Evolutionary conservation across 805 yeast species (phyloP).

Genomic region (Gaillardinia entomophila): DNA sequence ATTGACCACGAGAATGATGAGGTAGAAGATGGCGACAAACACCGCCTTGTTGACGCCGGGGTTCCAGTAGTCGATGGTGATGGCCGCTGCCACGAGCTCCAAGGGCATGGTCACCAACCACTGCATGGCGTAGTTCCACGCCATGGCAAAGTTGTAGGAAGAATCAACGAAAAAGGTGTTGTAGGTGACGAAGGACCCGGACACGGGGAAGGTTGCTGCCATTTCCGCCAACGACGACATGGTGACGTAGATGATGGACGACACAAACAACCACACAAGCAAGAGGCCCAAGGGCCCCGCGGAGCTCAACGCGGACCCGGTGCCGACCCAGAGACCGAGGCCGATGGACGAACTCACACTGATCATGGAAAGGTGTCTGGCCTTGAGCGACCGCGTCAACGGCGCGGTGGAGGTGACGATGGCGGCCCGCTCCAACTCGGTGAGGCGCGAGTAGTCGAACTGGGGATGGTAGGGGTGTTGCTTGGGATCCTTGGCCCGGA

Average conservation of each 20-base stretch:
- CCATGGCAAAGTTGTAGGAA: slow-evolving; percentile 20
- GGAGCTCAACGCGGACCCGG: slow-evolving; percentile 11
- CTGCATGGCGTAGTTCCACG: slow-evolving; percentile 31
- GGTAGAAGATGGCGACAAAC: slow-evolving; percentile 52
- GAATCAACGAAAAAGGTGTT: slow-evolving; percentile 16
- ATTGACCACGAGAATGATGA: slow-evolving; percentile 45
- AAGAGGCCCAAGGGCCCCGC: slow-evolving; percentile 19
- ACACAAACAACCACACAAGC: slow-evolving; percentile 14
- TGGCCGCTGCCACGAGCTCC: slow-evolving; percentile 31
- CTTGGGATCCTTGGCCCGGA: slow-evolving; percentile 1
- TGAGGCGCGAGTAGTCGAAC: slow-evolving; percentile 19
- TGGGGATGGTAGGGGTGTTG: slow-evolving; percentile 16
- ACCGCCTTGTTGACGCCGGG: slow-evolving; percentile 41
- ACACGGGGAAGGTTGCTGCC: slow-evolving; percentile 18
- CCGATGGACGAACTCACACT: slow-evolving; percentile 21
- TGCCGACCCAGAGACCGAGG: slow-evolving; percentile 18
- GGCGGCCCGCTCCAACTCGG: slow-evolving; percentile 29
- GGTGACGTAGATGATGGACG: slow-evolving; percentile 13
- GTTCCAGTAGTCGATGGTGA: slow-evolving; percentile 28
- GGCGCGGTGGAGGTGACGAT: slow-evolving; percentile 28
- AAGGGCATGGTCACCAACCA: slow-evolving; percentile 33
- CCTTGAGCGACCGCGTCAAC: slow-evolving; percentile 19
- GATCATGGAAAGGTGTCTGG: slow-evolving; percentile 19
- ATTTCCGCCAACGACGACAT: slow-evolving; percentile 18
- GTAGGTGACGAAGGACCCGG: slow-evolving; percentile 19